These are phyloP conservation scores for Cicer chorassanicum DNA, from an alignment of 306 rosid genomes.

Conservation along the genomic window DNA sequence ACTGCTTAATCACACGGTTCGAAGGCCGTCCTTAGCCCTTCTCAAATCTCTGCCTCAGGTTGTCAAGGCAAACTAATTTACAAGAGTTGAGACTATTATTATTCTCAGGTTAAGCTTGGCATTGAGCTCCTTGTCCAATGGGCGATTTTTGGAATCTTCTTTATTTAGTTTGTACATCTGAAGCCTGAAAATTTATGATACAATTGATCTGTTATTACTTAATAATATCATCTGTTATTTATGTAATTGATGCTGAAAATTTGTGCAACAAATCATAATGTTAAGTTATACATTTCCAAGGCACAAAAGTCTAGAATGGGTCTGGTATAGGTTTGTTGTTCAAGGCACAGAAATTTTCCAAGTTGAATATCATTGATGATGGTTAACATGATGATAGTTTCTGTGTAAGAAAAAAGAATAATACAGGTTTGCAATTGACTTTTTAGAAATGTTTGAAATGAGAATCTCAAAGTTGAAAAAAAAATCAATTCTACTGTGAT, in stretches of 20 bases:
- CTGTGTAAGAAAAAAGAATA: background rate
- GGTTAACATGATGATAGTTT: background rate
- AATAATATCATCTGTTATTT: constrained; percentile 24
- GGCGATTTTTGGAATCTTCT: constrained; percentile 16
- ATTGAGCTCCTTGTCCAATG: constrained; percentile 41
- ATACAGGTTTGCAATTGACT: background rate
- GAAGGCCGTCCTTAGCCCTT: constrained; percentile 73
- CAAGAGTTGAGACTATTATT: background rate
- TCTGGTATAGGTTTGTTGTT: background rate
- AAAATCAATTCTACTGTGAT: background rate
- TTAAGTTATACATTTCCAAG: background rate
- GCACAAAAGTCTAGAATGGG: background rate
- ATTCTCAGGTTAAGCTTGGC: constrained; percentile 6
- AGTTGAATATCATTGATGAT: constrained; percentile 17
- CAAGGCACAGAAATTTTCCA: background rate
- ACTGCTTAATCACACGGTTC: constrained; percentile 73
- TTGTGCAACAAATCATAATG: background rate
- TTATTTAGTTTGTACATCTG: constrained; percentile 28
- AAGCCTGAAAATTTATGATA: constrained; percentile 30
- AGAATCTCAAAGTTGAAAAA: constrained; percentile 26
- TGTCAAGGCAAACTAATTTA: constrained; percentile 53
- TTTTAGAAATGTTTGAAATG: background rate
- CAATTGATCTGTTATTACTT: constrained; percentile 16
- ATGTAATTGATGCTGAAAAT: constrained; percentile 29
- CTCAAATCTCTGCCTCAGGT: constrained; percentile 77